Conservation (phyloP, 768 basidiomycete genomes). For the Trametes cinnabarina region DNA sequence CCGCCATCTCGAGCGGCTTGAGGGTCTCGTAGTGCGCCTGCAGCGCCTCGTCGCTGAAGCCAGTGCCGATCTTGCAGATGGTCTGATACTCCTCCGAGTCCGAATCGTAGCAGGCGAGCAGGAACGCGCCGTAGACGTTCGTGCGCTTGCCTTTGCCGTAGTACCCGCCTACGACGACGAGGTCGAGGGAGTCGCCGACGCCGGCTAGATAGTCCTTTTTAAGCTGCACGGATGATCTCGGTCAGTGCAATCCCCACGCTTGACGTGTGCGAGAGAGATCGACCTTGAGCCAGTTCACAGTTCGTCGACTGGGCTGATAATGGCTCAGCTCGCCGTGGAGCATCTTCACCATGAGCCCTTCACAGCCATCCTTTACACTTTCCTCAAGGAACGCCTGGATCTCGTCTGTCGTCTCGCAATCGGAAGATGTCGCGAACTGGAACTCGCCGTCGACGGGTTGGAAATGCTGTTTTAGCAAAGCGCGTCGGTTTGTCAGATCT, state of each 20-base stretch:
- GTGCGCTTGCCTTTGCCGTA: conserved; percentile 98
- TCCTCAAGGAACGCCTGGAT: conserved; percentile 94
- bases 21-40: conserved; percentile 78
- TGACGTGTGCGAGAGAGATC: not conserved
- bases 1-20: conserved; percentile 70
- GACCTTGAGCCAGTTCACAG: conserved; percentile 98
- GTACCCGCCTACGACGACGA: conserved; percentile 97
- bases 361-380: conserved; percentile 97
- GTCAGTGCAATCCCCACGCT: not conserved
- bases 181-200: conserved; percentile 93
- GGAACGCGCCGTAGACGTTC: conserved; percentile 95
- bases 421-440: conserved; percentile 87
- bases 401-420: conserved; percentile 86
- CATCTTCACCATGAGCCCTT: conserved; percentile 99
- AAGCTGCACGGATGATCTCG: conserved; percentile 51
- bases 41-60: conserved; percentile 91
- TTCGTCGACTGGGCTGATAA: conserved; percentile 93
- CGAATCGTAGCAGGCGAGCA: conserved; percentile 93
- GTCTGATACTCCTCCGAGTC: conserved; percentile 95
- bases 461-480: conserved; percentile 78
- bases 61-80: conserved; percentile 98
- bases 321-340: conserved; percentile 86
- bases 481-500: conserved; percentile 71
- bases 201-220: conserved; percentile 99
- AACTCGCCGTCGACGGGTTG: conserved; percentile 84